Evolutionary conservation across 257 asterid genomes (phyloP).

Genomic region (Scutellaria baicalensis): DNA sequence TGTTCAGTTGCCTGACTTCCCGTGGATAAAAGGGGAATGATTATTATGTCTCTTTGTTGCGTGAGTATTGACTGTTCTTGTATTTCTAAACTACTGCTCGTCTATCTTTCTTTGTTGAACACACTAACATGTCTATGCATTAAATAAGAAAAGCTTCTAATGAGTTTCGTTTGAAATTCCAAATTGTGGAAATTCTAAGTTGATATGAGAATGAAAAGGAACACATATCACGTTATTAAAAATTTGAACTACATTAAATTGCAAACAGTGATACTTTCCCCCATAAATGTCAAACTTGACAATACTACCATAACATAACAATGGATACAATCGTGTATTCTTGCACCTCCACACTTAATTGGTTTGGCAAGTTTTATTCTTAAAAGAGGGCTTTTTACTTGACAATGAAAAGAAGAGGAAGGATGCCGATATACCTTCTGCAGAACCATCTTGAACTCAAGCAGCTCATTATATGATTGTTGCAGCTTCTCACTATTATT

Average conservation of each 20-base stretch:
- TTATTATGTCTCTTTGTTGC: not conserved
- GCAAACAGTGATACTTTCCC: not conserved
- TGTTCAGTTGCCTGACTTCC: not conserved
- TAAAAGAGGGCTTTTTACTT: not conserved
- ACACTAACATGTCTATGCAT: not conserved
- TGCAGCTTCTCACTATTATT: conserved; percentile 78
- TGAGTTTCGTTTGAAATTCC: not conserved
- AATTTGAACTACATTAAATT: not conserved
- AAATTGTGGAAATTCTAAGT: not conserved
- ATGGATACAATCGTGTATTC: not conserved
- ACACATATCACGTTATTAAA: not conserved
- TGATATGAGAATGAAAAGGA: not conserved
- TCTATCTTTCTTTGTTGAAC: not conserved
- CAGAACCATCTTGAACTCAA: conserved; percentile 95
- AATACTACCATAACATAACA: not conserved
- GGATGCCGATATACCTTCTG: conserved; percentile 62
- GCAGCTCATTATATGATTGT: conserved; percentile 87
- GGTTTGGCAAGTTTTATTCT: not conserved
- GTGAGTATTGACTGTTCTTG: not conserved
- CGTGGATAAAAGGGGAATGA: not conserved
- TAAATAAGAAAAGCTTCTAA: not conserved
- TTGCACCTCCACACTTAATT: not conserved
- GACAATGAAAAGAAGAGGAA: conserved; percentile 4
- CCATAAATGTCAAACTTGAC: not conserved
- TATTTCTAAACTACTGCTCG: not conserved